Base-by-base conservation (phyloP, 495 filamentous ascomycete species). In the Podospora bellae-mahoneyi region DNA sequence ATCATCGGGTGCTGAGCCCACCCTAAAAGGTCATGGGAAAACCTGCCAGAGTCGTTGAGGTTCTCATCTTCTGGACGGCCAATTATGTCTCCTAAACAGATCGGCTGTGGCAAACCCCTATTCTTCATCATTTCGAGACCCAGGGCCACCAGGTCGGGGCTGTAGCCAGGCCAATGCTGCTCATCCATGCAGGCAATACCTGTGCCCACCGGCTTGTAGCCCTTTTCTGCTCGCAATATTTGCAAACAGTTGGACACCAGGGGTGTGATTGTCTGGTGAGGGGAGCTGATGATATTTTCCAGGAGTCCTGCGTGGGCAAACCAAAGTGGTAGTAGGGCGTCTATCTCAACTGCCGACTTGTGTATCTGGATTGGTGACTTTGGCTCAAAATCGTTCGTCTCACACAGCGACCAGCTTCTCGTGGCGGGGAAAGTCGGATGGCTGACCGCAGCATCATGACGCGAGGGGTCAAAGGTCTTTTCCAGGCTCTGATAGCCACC, bases 181-280 rank as follows among this genome's bases (percentile, higher is more conserved):
- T 68, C 67, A 48, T 68, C 67, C 67, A 65, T 68, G 20, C 67
- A 53, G 13, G 67, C 67, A 27, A 68, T 57, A 15, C 27, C 55
- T 2, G 48, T 48, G 15, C 32, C 58, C 55, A 64, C 67, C 4
- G 48, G 30, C 18, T 23, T 55, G 62, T 56, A 68, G 6, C 67
- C 67, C 23, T 44, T 57, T 23, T 68, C 32, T 27, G 67, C 67
- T 26, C 67, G 61, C n/a, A 68, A 26, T 13, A 68, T 28, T 27
- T 55, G 67, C 7, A 68, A 62, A 30, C 54, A 48, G 1, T 62
- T 55, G 1, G 62, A 44, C 16, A 27, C 18, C n/a, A 65, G 27
- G 18, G 61, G 28, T 19, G 6, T 48, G 10, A 57, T 57, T 3
- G 67, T 64, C 55, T 57, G 61, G 34, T 44, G 30, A 1, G 67